Conservation (phyloP, 306 rosid species). For the Cicer judaicum region DNA sequence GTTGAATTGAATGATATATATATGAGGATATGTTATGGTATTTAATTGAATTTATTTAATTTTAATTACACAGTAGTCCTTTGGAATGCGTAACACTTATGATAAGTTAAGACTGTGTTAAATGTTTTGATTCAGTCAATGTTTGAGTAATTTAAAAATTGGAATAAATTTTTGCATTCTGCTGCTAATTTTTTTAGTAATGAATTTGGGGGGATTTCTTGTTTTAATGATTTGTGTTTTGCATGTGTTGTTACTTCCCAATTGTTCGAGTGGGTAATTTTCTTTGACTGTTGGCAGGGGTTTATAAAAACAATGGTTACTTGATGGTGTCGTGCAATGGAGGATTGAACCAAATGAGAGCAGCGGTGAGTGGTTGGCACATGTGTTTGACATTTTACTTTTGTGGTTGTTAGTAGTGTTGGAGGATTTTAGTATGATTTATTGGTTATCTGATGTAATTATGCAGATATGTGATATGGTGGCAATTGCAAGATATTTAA, state of each 20-base stretch:
- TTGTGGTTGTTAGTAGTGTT: constrained; percentile 10
- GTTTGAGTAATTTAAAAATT: neutral
- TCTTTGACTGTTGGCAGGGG: constrained; percentile 63
- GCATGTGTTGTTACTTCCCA: neutral
- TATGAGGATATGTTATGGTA: neutral
- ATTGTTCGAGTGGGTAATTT: neutral
- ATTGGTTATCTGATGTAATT: constrained; percentile 30
- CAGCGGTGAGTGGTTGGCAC: constrained; percentile 74
- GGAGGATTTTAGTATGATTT: constrained; percentile 16
- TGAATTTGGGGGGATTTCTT: neutral
- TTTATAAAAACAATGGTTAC: constrained; percentile 90
- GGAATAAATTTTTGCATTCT: neutral
- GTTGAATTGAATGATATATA: neutral
- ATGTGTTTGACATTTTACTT: neutral
- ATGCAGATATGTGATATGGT: constrained; percentile 96
- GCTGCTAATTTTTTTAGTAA: neutral
- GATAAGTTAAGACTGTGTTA: neutral
- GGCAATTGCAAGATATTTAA: constrained; percentile 86
- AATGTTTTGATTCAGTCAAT: neutral
- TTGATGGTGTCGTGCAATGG: constrained; percentile 94
- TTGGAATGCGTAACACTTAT: neutral
- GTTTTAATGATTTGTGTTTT: constrained; percentile 6
- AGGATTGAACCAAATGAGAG: constrained; percentile 96
- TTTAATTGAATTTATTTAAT: neutral
- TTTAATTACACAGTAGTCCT: neutral